A percentile compares a stretch with the other conserved stretches of the same genome.
Conservation (phyloP, 352 stramenopile species). For the Globisporangium rhizosaccharum region DNA sequence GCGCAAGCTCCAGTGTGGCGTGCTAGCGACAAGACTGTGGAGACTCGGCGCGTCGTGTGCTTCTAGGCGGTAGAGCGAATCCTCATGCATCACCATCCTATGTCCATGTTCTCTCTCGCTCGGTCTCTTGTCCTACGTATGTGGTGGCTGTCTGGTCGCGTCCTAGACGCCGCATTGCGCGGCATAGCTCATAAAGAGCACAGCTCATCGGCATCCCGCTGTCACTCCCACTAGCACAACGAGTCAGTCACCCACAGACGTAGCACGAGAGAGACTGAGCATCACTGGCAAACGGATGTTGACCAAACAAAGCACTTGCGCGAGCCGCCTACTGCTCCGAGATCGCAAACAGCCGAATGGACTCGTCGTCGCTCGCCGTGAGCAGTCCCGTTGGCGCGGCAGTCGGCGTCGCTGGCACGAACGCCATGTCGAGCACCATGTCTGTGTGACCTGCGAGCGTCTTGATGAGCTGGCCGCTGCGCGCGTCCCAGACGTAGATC, state of each 20-base stretch:
- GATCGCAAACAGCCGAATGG: conserved; percentile 66
- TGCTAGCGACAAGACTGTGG: no score
- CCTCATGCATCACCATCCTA: conserved; percentile 11
- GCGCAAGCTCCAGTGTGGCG: no score
- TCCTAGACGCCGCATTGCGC: not conserved
- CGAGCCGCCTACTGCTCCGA: conserved; percentile 8
- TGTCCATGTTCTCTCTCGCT: not conserved
- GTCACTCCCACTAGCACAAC: no score
- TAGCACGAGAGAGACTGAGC: no score
- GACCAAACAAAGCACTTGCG: not conserved
- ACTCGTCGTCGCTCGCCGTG: conserved; percentile 80
- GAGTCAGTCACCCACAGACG: no score
- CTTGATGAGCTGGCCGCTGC: conserved; percentile 73
- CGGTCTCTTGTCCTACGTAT: not conserved
- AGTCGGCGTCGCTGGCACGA: conserved; percentile 45
- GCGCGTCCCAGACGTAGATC: conserved; percentile 90
- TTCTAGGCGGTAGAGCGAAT: conserved; percentile 18
- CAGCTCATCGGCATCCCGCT: no score
- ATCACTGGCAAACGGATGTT: no score
- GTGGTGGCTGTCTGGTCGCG: no score
- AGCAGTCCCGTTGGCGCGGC: conserved; percentile 49
- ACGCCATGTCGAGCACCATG: conserved; percentile 90
- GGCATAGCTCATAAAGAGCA: no score
- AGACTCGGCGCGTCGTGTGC: conserved; percentile 1
- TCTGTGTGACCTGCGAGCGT: conserved; percentile 85